Evolutionary conservation across 139 green algal species (phyloP).

Genomic region (Chlamydomonas schloesseri): DNA sequence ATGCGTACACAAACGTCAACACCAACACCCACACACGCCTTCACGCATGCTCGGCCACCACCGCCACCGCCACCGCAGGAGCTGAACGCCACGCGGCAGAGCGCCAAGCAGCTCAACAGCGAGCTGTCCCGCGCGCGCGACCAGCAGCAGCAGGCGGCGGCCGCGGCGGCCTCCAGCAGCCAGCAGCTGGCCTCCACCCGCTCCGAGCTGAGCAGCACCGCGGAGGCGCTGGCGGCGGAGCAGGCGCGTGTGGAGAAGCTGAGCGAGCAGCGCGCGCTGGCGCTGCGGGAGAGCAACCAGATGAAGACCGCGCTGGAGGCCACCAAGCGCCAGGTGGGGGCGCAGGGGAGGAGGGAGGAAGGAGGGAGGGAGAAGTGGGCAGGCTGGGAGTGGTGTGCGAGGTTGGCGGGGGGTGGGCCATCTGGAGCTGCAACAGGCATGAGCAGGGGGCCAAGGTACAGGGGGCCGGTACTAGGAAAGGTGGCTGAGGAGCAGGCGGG

Average conservation of each 20-base stretch:
- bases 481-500: too few relatives aligned
- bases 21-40: too few relatives aligned
- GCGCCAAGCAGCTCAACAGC: background rate
- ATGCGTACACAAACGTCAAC: too few relatives aligned
- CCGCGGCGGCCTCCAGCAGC: background rate
- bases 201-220: background rate
- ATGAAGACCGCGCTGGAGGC: background rate
- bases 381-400: too few relatives aligned
- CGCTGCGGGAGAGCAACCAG: constrained; percentile 3
- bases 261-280: background rate
- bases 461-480: too few relatives aligned
- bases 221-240: constrained; percentile 10
- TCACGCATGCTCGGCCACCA: too few relatives aligned
- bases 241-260: background rate
- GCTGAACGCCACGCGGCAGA: constrained; percentile 13
- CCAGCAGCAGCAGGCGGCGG: background rate
- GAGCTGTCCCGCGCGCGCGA: background rate
- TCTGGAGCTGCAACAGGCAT: too few relatives aligned
- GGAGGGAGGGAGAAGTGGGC: too few relatives aligned
- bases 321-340: background rate
- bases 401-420: too few relatives aligned
- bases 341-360: background rate
- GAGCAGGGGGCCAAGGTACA: too few relatives aligned
- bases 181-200: background rate
- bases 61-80: too few relatives aligned